Evolutionary conservation across 768 basidiomycete species (phyloP).

Genomic region (Tricholoma bakamatsutake): DNA sequence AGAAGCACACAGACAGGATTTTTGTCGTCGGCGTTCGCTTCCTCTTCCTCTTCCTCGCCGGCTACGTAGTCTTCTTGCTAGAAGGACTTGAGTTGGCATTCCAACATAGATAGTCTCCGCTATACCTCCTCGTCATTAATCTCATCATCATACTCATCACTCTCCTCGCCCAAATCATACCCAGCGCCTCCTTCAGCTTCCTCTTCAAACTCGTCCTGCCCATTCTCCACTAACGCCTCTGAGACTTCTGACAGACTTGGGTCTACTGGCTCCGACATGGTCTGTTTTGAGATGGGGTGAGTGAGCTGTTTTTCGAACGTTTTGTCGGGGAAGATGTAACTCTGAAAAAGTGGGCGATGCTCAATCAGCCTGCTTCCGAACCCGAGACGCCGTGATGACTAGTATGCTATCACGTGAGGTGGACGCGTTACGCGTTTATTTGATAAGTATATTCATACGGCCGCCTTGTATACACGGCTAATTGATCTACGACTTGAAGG

Average conservation of each 20-base stretch:
- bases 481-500: neutral
- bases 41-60: constrained; percentile 13
- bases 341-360: constrained; percentile 7
- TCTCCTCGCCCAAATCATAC: constrained; percentile 17
- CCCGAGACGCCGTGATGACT: constrained; percentile 11
- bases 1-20: constrained; percentile 7
- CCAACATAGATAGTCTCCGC: neutral
- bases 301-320: neutral
- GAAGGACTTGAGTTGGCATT: neutral
- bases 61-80: constrained; percentile 8
- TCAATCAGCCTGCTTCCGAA: constrained; percentile 11
- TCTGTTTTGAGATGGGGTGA: neutral
- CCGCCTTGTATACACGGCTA: neutral
- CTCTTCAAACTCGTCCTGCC: constrained; percentile 1
- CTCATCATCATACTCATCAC: constrained; percentile 16
- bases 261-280: constrained; percentile 15
- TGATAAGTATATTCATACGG: neutral
- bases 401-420: constrained; percentile 11
- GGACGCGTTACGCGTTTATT: constrained; percentile 8
- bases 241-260: constrained; percentile 7
- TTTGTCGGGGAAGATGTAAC: neutral
- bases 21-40: constrained; percentile 5
- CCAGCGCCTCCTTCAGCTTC: constrained; percentile 1
- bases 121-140: constrained; percentile 12
- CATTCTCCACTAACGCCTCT: constrained; percentile 10